Conservation (phyloP, 768 basidiomycete genomes). For the Zangia roseola region DNA sequence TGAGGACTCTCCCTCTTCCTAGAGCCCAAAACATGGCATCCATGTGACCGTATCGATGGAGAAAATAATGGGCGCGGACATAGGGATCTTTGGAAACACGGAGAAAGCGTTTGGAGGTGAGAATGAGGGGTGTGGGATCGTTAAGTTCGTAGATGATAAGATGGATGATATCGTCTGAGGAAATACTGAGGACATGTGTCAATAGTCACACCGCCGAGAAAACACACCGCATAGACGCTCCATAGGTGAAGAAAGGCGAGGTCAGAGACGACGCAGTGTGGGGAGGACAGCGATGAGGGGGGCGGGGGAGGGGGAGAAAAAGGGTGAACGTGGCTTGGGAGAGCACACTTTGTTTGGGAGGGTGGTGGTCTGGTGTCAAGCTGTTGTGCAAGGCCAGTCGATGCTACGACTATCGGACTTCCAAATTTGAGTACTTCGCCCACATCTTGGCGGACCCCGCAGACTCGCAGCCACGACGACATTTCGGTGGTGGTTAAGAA, state of each 20-base stretch:
- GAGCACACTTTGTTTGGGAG: slow-evolving; percentile 31
- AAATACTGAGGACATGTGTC: slow-evolving; percentile 9
- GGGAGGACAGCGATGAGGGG: neutral
- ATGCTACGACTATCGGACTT: slow-evolving; percentile 36
- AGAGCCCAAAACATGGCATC: slow-evolving; percentile 77
- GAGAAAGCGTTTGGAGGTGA: slow-evolving; percentile 57
- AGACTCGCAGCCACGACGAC: slow-evolving; percentile 25
- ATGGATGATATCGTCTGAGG: slow-evolving; percentile 63
- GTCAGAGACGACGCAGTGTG: neutral
- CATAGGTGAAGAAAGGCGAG: slow-evolving; percentile 37
- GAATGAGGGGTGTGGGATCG: slow-evolving; percentile 60
- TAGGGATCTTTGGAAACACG: slow-evolving; percentile 70
- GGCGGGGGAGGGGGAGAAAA: neutral
- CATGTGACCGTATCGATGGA: slow-evolving; percentile 65
- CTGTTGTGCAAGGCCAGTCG: slow-evolving; percentile 29
- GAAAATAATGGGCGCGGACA: slow-evolving; percentile 75
- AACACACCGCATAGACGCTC: slow-evolving; percentile 66
- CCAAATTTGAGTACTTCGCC: slow-evolving; percentile 31
- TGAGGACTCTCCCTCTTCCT: slow-evolving; percentile 65
- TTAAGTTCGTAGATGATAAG: slow-evolving; percentile 70
- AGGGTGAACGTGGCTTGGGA: slow-evolving; percentile 2
- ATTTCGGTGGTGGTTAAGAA: neutral
- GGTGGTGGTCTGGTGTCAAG: slow-evolving; percentile 36
- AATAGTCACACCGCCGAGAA: slow-evolving; percentile 7
- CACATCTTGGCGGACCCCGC: slow-evolving; percentile 31